Evolutionary conservation across 2,329 filamentous ascomycete genomes (phyloP).

Genomic region (Colletotrichum agaves): DNA sequence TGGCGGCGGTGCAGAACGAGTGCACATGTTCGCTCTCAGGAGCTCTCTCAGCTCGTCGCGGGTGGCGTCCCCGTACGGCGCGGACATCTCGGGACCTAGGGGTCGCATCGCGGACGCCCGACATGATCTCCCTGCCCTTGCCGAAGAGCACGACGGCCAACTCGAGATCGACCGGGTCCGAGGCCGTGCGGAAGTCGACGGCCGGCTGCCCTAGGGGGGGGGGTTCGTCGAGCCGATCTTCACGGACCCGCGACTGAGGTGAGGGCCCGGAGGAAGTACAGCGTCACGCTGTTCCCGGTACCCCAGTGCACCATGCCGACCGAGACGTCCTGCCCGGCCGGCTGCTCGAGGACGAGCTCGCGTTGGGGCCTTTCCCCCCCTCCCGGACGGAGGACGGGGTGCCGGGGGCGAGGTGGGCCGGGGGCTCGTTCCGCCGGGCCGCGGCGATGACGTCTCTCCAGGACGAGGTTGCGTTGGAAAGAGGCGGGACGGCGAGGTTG

Average conservation of each 20-base stretch:
- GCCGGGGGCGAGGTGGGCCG: constrained; percentile 43
- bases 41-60: constrained; percentile 43
- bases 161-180: constrained; percentile 51
- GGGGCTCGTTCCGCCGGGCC: constrained; percentile 45
- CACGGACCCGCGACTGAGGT: constrained; percentile 53
- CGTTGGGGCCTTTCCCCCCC: constrained; percentile 52
- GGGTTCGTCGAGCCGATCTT: constrained; percentile 50
- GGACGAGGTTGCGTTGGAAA: constrained; percentile 46
- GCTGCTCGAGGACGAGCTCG: constrained; percentile 44
- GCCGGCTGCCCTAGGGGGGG: constrained; percentile 46
- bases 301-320: constrained; percentile 47
- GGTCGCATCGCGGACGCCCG: constrained; percentile 44
- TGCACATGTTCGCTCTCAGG: constrained; percentile 32
- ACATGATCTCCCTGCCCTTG: constrained; percentile 44
- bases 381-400: constrained; percentile 48
- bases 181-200: constrained; percentile 52
- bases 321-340: constrained; percentile 42
- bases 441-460: constrained; percentile 42
- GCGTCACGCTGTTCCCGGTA: constrained; percentile 43
- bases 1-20: constrained; percentile 35
- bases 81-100: constrained; percentile 44
- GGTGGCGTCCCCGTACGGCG: constrained; percentile 42
- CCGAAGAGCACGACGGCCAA: constrained; percentile 49
- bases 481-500: constrained; percentile 47
- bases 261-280: constrained; percentile 51